Conservation (phyloP, 371 early-diverging fungal genomes). For the Capniomyces stellatus region DNA sequence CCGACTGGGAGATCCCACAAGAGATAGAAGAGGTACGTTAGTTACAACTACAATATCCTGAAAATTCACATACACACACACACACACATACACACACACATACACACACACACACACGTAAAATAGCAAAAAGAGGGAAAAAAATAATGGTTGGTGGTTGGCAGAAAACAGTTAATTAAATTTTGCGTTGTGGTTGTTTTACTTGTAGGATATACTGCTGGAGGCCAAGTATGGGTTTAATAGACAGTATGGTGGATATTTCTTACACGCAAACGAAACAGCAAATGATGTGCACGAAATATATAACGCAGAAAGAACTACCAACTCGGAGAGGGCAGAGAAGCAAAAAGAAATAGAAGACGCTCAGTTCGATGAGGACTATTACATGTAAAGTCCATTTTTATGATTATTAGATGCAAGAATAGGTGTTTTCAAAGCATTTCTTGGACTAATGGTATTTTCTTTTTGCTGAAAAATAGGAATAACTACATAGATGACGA, state of each 20-base stretch:
- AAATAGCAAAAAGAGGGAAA: too few relatives aligned
- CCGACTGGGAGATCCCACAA: slow-evolving; percentile 80
- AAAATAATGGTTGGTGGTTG: too few relatives aligned
- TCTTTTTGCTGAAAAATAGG: too few relatives aligned
- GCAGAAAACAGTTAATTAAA: too few relatives aligned
- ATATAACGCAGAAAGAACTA: slow-evolving; percentile 47
- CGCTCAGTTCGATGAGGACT: slow-evolving; percentile 69
- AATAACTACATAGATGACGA: slow-evolving; percentile 33
- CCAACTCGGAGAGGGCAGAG: slow-evolving; percentile 36
- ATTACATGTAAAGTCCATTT: slow-evolving; percentile 53
- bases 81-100: too few relatives aligned
- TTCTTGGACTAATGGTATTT: too few relatives aligned
- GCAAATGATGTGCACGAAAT: slow-evolving; percentile 72
- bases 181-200: too few relatives aligned
- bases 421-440: too few relatives aligned
- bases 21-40: slow-evolving; percentile 29
- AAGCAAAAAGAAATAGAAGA: slow-evolving; percentile 50
- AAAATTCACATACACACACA: too few relatives aligned
- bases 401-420: too few relatives aligned
- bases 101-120: too few relatives aligned
- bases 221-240: slow-evolving; percentile 75
- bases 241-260: slow-evolving; percentile 57
- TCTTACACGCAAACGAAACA: slow-evolving; percentile 54
- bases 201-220: background rate
- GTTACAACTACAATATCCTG: too few relatives aligned